Evolutionary conservation across 257 asterid species (phyloP).

Genomic region (Rhazya stricta): DNA sequence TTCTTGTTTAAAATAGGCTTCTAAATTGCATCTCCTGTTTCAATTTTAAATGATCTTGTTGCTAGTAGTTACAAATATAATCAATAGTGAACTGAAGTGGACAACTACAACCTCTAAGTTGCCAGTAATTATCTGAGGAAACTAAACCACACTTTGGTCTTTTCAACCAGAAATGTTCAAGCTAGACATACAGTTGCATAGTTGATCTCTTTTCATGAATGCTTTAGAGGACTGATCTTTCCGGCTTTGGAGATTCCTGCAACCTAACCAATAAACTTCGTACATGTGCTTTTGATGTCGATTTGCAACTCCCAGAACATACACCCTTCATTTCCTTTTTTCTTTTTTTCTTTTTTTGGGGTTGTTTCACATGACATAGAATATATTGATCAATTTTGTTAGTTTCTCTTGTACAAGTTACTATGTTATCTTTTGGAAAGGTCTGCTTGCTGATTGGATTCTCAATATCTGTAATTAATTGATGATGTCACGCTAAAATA

Average conservation of each 20-base stretch:
- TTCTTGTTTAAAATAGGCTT: not conserved
- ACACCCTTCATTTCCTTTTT: not conserved
- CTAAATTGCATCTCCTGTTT: not conserved
- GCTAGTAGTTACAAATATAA: not conserved
- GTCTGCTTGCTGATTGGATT: not conserved
- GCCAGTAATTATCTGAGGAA: not conserved
- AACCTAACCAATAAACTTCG: not conserved
- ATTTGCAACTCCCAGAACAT: not conserved
- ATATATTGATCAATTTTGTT: not conserved
- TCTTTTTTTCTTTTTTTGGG: no score
- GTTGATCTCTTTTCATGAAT: not conserved
- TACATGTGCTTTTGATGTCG: not conserved
- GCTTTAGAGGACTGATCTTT: not conserved
- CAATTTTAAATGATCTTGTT: not conserved
- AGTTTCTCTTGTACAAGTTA: not conserved
- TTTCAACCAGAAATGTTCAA: not conserved
- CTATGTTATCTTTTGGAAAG: not conserved
- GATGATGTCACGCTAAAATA: not conserved
- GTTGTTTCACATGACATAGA: not conserved
- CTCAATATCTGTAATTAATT: not conserved
- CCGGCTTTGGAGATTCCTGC: not conserved
- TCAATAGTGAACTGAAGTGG: not conserved
- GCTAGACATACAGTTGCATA: not conserved
- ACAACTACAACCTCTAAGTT: not conserved
- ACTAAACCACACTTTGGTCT: not conserved